These are phyloP conservation scores for Chaetomium globosum DNA, from an alignment of 2,329 filamentous ascomycete species.

Conservation along the genomic window DNA sequence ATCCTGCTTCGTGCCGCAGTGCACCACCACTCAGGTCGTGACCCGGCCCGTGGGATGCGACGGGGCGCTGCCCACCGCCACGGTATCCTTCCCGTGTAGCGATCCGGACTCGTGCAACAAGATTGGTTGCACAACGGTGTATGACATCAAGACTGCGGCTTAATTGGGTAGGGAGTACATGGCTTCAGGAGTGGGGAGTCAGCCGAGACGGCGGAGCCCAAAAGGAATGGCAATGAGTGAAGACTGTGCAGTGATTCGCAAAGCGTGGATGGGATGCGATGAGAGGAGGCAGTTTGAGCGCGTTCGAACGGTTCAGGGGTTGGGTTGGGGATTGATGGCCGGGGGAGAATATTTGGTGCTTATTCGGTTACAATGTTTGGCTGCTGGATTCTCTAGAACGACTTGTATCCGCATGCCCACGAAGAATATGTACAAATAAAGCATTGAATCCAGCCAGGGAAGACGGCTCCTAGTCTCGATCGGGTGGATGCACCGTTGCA, in stretches of 20 bases:
- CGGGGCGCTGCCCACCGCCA: slow-evolving; percentile 34
- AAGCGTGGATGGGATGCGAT: neutral
- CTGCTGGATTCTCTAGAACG: neutral
- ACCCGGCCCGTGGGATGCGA: slow-evolving; percentile 34
- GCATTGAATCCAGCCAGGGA: neutral
- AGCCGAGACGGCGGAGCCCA: neutral
- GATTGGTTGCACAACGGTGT: slow-evolving; percentile 40
- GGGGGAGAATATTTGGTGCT: no score
- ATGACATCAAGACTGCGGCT: slow-evolving; percentile 32
- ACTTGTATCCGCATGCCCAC: neutral
- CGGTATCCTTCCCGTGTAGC: slow-evolving; percentile 37
- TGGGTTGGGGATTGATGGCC: neutral
- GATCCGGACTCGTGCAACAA: slow-evolving; percentile 34
- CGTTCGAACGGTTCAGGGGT: neutral
- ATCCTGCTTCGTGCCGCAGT: slow-evolving; percentile 35
- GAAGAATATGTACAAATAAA: neutral
- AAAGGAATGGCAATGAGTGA: neutral
- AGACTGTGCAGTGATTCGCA: neutral
- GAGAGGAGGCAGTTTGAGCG: neutral
- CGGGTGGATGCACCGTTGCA: neutral
- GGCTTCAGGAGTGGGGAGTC: neutral
- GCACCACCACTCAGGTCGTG: slow-evolving; percentile 33
- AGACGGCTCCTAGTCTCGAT: neutral
- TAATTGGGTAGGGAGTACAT: slow-evolving; percentile 20
- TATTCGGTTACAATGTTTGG: neutral